Evolutionary conservation across 106 monocot genomes (phyloP), one percentile per base, ranked within the genome.

Genomic region (Dendrobium catenatum): DNA sequence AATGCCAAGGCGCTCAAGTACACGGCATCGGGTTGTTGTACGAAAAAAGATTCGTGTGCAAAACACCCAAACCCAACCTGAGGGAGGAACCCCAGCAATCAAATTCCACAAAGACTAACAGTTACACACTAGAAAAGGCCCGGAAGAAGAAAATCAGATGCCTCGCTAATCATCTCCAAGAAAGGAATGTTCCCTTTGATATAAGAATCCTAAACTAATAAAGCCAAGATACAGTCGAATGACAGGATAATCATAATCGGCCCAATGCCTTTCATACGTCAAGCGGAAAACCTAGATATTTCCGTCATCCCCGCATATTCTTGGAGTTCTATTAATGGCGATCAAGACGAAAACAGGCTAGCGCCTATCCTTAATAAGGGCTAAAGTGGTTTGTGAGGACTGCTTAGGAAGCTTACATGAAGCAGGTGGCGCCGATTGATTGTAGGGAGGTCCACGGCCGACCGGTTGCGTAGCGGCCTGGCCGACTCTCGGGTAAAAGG

Each of bases 401-500:
- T 37, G 37, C 37, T 37, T 51, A 51, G 51, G 13, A 20, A 48
- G 27, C 76, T 76, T 76, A 76, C 76, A 76, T 7, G 49, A 48
- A 33, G 81, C 44, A 81, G 80, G 81, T 64, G 85, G 81, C 33
- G 84, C 49, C 18, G 80, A 17, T 82, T 58, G 76, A n/a, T 58
- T 79, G 40, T 76, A 79, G 17, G 88, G 80, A 79, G 85, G 80
- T 1, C 68, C 85, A 8, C 70, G 82, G 9, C 70, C 76, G 10
- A 42, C 54, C 44, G 77, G 55, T 1, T 75, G 81, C 22, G 82
- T 72, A 40, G 44, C 70, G 9, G 48, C 76, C 61, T 66, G 81
- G 29, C 78, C 81, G 20, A 84, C 66, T 43, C 81, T 58, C 51
- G 86, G 86, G 49, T 86, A 86, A 27, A 84, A 20, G 41, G 85